Conservation (phyloP, 257 asterid species). For the Solanum pennellii region DNA sequence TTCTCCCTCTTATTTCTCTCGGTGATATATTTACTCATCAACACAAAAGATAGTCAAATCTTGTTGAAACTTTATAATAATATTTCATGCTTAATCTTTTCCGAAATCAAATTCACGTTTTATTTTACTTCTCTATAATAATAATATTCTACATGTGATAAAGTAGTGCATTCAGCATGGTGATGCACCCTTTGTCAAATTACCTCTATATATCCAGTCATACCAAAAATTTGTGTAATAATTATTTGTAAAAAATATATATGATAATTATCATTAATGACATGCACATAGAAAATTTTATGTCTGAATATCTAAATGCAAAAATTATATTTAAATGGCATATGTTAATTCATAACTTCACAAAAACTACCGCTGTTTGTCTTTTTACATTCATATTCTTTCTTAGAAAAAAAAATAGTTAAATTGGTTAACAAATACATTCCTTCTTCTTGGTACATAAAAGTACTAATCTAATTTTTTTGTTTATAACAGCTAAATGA, state of each 20-base stretch:
- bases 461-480: neutral
- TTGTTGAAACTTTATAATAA: neutral
- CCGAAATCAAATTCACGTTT: too few relatives aligned
- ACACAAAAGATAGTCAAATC: neutral
- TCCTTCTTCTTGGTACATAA: neutral
- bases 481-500: neutral
- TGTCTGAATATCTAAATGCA: neutral
- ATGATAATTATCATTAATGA: neutral
- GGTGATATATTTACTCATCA: neutral
- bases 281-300: neutral
- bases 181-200: neutral
- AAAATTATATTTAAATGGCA: neutral
- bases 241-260: too few relatives aligned
- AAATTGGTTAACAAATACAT: neutral
- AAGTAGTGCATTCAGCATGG: neutral
- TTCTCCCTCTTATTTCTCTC: neutral
- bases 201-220: neutral
- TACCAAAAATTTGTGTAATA: neutral
- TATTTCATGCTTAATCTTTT: neutral
- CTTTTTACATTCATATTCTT: neutral
- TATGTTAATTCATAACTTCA: neutral
- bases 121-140: neutral
- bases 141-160: too few relatives aligned
- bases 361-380: neutral
- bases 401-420: neutral